phyloP scores from a whole-genome alignment of 805 yeast species.

The Hanseniaspora occidentalis region DNA sequence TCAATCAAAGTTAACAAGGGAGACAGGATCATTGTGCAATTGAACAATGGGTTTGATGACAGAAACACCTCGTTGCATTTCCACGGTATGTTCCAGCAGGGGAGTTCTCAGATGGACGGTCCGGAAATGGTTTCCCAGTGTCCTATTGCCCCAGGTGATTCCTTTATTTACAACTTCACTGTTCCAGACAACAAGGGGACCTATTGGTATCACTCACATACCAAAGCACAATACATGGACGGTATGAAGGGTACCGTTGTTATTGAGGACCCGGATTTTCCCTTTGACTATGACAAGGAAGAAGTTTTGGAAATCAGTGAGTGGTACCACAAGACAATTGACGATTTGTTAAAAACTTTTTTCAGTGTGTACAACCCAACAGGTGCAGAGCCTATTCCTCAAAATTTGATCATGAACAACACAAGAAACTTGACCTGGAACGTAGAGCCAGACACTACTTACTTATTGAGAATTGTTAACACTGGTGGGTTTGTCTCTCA shows the following conservation, averaged over 20 bases:
- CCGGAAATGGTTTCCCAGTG: conserved; percentile 83
- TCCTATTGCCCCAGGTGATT: conserved; percentile 73
- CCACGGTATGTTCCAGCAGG: conserved; percentile 80
- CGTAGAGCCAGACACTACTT: conserved; percentile 78
- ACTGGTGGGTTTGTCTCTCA: conserved; percentile 89
- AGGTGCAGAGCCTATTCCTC: conserved; percentile 97
- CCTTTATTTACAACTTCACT: conserved; percentile 76
- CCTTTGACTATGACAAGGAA: conserved; percentile 75
- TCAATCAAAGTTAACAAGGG: conserved; percentile 61
- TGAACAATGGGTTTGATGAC: conserved; percentile 60
- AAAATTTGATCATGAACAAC: conserved; percentile 65
- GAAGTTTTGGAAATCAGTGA: conserved; percentile 57
- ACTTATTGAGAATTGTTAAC: conserved; percentile 68
- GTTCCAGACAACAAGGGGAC: conserved; percentile 74
- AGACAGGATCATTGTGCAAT: conserved; percentile 60
- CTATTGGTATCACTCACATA: conserved; percentile 96
- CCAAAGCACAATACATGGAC: conserved; percentile 82
- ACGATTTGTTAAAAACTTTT: conserved; percentile 40
- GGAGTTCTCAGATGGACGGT: conserved; percentile 76
- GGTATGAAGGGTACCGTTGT: conserved; percentile 78
- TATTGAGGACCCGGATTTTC: conserved; percentile 56
- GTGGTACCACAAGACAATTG: conserved; percentile 67
- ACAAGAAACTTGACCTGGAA: conserved; percentile 64
- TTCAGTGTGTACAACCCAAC: conserved; percentile 76
- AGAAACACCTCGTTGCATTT: conserved; percentile 74